These are phyloP conservation scores for Pleurotus djamor DNA, from an alignment of 768 basidiomycete species.

Conservation along the genomic window DNA sequence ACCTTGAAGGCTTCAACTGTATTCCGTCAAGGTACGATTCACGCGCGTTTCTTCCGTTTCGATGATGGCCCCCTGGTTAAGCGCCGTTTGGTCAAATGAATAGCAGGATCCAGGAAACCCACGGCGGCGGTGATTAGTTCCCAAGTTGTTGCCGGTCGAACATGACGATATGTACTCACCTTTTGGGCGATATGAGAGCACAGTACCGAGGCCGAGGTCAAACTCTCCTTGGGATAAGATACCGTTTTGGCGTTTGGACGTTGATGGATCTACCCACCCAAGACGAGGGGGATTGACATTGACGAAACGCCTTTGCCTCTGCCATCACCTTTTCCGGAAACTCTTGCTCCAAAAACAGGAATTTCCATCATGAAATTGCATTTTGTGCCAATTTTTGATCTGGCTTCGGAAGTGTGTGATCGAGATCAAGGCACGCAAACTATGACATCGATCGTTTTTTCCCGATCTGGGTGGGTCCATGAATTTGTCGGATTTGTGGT, in stretches of 20 bases:
- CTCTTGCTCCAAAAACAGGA: not conserved
- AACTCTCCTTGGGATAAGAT: conserved; percentile 5
- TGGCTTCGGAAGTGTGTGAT: not conserved
- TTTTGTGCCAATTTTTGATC: not conserved
- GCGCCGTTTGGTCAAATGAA: conserved; percentile 7
- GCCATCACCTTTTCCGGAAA: not conserved
- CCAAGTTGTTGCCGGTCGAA: not conserved
- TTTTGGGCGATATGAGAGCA: not conserved
- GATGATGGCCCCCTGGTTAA: conserved; percentile 4
- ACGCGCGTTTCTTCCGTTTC: not conserved
- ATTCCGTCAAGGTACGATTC: not conserved
- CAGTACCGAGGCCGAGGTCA: not conserved
- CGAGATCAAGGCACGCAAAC: conserved; percentile 1
- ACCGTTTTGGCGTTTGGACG: not conserved
- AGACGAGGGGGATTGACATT: not conserved
- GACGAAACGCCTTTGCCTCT: not conserved
- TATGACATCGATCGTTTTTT: not conserved
- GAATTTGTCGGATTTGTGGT: not conserved
- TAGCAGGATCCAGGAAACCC: not conserved
- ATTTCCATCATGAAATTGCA: not conserved
- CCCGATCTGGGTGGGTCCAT: not conserved
- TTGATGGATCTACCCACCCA: not conserved
- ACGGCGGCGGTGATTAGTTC: conserved; percentile 7
- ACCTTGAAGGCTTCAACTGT: not conserved
- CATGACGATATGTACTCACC: not conserved